Evolutionary conservation across 192 early-diverging fungal genomes (phyloP).

Genomic region (Coemansia sp.): DNA sequence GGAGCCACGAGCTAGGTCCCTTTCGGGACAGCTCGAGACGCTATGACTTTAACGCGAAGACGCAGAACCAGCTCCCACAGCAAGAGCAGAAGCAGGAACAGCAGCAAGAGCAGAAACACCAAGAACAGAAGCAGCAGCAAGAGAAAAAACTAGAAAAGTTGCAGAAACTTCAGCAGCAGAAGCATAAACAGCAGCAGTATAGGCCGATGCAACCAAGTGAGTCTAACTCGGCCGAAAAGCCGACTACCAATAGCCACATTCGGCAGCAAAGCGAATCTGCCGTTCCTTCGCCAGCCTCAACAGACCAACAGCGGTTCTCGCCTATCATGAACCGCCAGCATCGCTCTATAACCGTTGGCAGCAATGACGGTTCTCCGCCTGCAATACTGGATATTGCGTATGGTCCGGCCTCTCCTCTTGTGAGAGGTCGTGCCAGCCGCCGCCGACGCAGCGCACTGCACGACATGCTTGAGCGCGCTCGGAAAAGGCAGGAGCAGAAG

Average conservation of each 20-base stretch:
- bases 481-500: conserved; percentile 23
- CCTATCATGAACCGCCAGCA: conserved; percentile 52
- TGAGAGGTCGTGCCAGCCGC: conserved; percentile 33
- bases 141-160: background rate
- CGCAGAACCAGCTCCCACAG: conserved; percentile 6
- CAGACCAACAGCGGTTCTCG: conserved; percentile 47
- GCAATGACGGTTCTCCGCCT: conserved; percentile 21
- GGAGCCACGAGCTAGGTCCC: conserved; percentile 40
- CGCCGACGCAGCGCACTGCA: conserved; percentile 49
- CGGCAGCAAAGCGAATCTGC: conserved; percentile 9
- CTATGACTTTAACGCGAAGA: conserved; percentile 4
- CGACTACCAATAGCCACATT: background rate
- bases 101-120: background rate
- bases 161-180: conserved; percentile 10
- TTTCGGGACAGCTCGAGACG: conserved; percentile 19
- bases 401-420: conserved; percentile 29
- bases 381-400: conserved; percentile 34
- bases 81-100: conserved; percentile 7
- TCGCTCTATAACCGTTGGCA: conserved; percentile 44
- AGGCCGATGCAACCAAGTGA: background rate
- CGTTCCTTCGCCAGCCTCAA: background rate
- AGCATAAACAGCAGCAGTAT: conserved; percentile 11
- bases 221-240: too few relatives aligned
- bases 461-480: conserved; percentile 44
- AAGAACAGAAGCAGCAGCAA: background rate